A percentile compares a stretch with the other conserved stretches of the same genome.
Conservation (phyloP, 345 rosid genomes). For the Atalantia buxifolia region DNA sequence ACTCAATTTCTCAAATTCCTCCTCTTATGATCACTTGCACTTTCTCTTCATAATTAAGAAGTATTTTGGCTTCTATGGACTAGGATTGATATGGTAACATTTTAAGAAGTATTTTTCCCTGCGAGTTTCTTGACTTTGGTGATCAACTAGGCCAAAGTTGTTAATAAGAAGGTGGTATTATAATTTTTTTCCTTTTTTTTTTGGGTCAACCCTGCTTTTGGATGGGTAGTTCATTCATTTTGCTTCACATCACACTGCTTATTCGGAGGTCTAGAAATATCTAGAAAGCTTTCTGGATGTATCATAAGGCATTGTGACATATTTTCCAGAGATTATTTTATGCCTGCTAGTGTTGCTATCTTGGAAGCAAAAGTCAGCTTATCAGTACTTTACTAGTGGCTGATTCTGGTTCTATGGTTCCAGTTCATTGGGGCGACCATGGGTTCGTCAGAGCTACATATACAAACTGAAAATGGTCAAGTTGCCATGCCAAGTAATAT, state of each 20-base stretch:
- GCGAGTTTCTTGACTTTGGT: neutral
- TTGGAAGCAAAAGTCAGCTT: neutral
- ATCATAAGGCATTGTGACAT: neutral
- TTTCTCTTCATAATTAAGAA: neutral
- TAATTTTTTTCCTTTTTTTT: too few species aligned
- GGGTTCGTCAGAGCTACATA: constrained; percentile 78
- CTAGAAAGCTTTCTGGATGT: neutral
- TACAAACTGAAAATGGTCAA: constrained; percentile 84
- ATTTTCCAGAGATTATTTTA: neutral
- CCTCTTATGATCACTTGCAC: neutral
- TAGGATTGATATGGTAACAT: too few species aligned
- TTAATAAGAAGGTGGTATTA: neutral
- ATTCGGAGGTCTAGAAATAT: neutral
- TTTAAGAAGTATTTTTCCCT: neutral
- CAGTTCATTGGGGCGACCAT: constrained; percentile 97
- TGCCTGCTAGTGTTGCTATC: neutral
- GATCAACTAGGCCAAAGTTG: neutral
- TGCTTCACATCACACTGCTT: neutral
- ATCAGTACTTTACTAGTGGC: constrained; percentile 1
- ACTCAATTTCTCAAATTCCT: neutral
- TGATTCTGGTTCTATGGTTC: constrained; percentile 18
- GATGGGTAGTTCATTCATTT: neutral
- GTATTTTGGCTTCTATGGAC: neutral
- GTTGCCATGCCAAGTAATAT: constrained; percentile 79
- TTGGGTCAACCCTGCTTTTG: neutral